Evolutionary conservation across 768 basidiomycete genomes (phyloP).

Genomic region (Cantharellus cinnabarinus): DNA sequence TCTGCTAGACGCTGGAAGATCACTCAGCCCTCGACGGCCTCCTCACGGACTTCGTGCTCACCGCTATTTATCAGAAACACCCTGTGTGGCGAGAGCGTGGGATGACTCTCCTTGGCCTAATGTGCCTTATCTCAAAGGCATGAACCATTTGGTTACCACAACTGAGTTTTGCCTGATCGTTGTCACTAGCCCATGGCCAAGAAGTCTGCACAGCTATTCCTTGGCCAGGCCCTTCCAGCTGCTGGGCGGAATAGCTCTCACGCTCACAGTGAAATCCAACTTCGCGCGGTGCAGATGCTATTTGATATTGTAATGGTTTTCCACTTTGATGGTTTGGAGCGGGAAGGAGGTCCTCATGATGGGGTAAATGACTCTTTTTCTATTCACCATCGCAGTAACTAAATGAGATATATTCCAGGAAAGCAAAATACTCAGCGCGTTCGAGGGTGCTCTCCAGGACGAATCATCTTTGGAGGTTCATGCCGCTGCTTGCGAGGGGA

Average conservation of each 20-base stretch:
- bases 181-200: slow-evolving; percentile 23
- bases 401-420: slow-evolving; percentile 14
- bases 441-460: slow-evolving; percentile 30
- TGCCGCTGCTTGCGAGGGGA: slow-evolving; percentile 54
- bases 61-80: slow-evolving; percentile 77
- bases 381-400: neutral
- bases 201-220: slow-evolving; percentile 60
- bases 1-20: slow-evolving; percentile 26
- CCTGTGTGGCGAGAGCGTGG: slow-evolving; percentile 62
- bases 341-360: slow-evolving; percentile 14
- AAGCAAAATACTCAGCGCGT: slow-evolving; percentile 44
- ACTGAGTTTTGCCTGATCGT: neutral
- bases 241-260: slow-evolving; percentile 43
- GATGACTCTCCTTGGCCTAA: slow-evolving; percentile 57
- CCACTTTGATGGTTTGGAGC: slow-evolving; percentile 39
- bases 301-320: slow-evolving; percentile 82
- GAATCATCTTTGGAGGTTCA: slow-evolving; percentile 40
- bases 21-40: slow-evolving; percentile 50
- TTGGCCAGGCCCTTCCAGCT: slow-evolving; percentile 45
- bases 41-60: slow-evolving; percentile 69
- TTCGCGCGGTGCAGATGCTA: slow-evolving; percentile 41
- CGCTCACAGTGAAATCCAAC: slow-evolving; percentile 11
- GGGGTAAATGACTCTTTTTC: neutral
- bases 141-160: neutral
- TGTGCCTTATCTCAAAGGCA: slow-evolving; percentile 68